Conservation (phyloP, 1,139 yeast species). For the Blastobotrys indianensis region DNA sequence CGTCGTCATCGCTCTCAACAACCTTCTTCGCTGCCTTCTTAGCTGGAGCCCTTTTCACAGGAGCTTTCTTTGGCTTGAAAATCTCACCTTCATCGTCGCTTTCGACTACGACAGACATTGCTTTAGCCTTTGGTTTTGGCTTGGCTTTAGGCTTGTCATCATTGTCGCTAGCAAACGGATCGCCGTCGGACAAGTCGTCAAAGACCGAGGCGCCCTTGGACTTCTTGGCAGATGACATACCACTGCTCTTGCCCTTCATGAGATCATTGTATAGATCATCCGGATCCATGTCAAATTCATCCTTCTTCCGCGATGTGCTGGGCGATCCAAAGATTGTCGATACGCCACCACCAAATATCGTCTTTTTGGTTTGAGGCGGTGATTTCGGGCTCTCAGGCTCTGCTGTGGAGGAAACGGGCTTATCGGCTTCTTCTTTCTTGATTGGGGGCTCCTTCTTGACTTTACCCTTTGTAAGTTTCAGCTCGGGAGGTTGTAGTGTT, state of each 20-base stretch:
- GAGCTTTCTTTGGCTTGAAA: not conserved
- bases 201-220: slow-evolving; percentile 1
- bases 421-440: not conserved
- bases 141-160: not conserved
- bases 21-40: not conserved
- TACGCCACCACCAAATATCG: slow-evolving; percentile 12
- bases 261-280: slow-evolving; percentile 28
- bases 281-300: slow-evolving; percentile 28
- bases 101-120: not conserved
- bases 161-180: slow-evolving; percentile 6
- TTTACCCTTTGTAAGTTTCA: slow-evolving; percentile 1
- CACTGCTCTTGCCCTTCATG: slow-evolving; percentile 2
- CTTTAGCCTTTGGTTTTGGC: not conserved
- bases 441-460: not conserved
- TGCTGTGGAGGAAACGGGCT: not conserved
- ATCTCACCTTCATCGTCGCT: not conserved
- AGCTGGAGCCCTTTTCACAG: slow-evolving; percentile 3
- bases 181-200: slow-evolving; percentile 11
- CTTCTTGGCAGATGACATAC: slow-evolving; percentile 6
- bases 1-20: not conserved
- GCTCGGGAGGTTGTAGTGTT: slow-evolving; percentile 3
- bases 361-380: slow-evolving; percentile 7
- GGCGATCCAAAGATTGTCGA: slow-evolving; percentile 30
- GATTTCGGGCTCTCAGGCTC: not conserved
- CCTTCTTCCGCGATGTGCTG: slow-evolving; percentile 18